Conservation (phyloP, 1,139 yeast genomes). For the Blastobotrys elegans region DNA sequence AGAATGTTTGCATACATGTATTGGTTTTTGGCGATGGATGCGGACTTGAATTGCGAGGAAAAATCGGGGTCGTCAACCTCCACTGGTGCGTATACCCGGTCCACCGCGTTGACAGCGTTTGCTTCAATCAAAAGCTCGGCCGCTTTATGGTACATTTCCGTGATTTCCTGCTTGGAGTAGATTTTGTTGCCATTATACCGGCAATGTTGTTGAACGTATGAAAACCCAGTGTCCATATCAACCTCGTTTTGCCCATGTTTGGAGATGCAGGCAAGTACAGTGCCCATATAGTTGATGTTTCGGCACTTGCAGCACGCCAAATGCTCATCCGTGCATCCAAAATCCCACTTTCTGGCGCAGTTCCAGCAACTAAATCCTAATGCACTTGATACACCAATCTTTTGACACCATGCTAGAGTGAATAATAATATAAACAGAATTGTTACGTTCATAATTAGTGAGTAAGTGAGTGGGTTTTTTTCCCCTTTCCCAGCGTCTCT, state of each 20-base stretch:
- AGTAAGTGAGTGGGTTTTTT: too few relatives aligned
- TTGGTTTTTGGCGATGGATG: constrained; percentile 21
- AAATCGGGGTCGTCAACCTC: constrained; percentile 16
- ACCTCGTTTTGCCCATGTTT: constrained; percentile 20
- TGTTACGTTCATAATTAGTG: too few relatives aligned
- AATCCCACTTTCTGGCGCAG: constrained; percentile 23
- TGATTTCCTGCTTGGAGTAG: constrained; percentile 16
- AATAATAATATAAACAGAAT: too few relatives aligned
- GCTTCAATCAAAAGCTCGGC: constrained; percentile 15
- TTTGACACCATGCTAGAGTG: too few relatives aligned
- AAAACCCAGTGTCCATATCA: constrained; percentile 20
- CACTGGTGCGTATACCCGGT: constrained; percentile 16
- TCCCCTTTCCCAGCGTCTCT: too few relatives aligned
- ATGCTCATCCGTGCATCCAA: constrained; percentile 18
- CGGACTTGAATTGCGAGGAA: constrained; percentile 18
- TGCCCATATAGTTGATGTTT: constrained; percentile 21
- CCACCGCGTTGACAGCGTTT: not conserved
- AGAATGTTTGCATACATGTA: constrained; percentile 18
- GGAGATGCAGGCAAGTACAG: constrained; percentile 23
- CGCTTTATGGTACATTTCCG: constrained; percentile 15
- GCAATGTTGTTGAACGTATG: constrained; percentile 21
- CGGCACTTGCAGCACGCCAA: constrained; percentile 20
- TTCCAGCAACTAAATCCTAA: constrained; percentile 27
- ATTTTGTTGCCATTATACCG: constrained; percentile 17
- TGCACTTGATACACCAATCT: constrained; percentile 23